Percentiles rank a stretch among this genome's conserved stretches.
Conservation (phyloP, 2,329 filamentous ascomycete genomes). For the Ophiostoma triangulosporum region DNA sequence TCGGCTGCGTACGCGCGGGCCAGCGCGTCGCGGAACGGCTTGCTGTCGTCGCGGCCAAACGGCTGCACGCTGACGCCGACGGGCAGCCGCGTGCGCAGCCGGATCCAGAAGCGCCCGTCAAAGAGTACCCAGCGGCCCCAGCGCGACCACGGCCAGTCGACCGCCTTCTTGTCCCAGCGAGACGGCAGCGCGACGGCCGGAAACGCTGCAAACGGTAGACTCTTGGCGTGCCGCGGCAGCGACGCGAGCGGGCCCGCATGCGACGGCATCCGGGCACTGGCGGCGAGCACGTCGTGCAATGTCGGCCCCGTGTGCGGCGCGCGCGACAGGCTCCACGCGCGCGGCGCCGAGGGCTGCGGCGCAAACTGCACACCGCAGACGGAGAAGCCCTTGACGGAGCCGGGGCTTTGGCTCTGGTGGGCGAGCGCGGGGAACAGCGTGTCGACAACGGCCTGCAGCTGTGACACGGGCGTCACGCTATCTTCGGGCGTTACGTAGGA, state of each 20-base stretch:
- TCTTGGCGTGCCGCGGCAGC: background rate
- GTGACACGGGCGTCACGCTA: constrained; percentile 27
- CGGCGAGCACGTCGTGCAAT: constrained; percentile 21
- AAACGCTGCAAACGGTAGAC: constrained; percentile 9
- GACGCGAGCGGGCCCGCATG: constrained; percentile 11
- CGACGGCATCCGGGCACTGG: constrained; percentile 15
- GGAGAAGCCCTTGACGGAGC: constrained; percentile 24
- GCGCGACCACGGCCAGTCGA: constrained; percentile 17
- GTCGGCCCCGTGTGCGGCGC: constrained; percentile 6
- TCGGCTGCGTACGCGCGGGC: background rate
- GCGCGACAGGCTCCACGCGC: constrained; percentile 10
- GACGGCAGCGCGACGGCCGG: constrained; percentile 7
- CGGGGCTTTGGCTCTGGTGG: background rate
- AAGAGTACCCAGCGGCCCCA: constrained; percentile 30
- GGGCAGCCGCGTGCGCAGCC: constrained; percentile 29
- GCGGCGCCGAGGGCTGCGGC: constrained; percentile 27
- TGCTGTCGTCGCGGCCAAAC: constrained; percentile 29
- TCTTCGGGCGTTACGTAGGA: constrained; percentile 36
- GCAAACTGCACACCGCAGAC: constrained; percentile 34
- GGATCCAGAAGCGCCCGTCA: constrained; percentile 51
- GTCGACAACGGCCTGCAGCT: constrained; percentile 32
- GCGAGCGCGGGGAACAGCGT: constrained; percentile 35
- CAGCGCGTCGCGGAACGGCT: constrained; percentile 34
- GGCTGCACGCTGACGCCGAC: constrained; percentile 31
- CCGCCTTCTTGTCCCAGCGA: constrained; percentile 3